Percentiles rank a stretch among this genome's conserved stretches.
Evolutionary conservation across 208 protist species (phyloP).

Genomic region (Leishmania braziliensis): DNA sequence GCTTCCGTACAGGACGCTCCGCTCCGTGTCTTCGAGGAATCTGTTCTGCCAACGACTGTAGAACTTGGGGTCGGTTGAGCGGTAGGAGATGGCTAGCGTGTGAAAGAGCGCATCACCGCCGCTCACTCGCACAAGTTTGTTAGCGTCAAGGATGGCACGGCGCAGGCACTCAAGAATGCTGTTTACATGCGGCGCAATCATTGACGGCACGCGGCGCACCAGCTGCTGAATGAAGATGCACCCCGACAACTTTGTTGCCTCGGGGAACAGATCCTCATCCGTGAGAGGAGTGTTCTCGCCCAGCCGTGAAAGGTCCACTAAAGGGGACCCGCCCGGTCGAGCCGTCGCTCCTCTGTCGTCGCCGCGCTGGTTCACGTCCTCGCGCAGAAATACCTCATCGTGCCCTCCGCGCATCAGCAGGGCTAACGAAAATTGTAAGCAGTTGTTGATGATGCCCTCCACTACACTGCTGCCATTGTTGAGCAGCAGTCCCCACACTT

Average conservation of each 20-base stretch:
- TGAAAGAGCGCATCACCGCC: constrained; percentile 55
- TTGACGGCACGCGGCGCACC: constrained; percentile 64
- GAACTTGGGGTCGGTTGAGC: constrained; percentile 49
- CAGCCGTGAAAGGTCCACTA: constrained; percentile 5
- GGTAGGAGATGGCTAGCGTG: constrained; percentile 65
- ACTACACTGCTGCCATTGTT: constrained; percentile 75
- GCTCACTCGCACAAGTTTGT: constrained; percentile 41
- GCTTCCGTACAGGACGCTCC: constrained; percentile 40
- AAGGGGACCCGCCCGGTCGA: neutral
- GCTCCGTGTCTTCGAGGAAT: constrained; percentile 58
- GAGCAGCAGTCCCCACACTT: constrained; percentile 82
- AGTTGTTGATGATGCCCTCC: constrained; percentile 70
- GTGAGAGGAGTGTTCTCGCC: neutral
- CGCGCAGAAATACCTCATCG: constrained; percentile 41
- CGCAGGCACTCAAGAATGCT: constrained; percentile 69
- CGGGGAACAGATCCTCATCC: constrained; percentile 27
- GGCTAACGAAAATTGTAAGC: constrained; percentile 57
- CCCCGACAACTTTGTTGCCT: constrained; percentile 61
- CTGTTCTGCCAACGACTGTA: constrained; percentile 68
- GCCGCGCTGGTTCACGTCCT: constrained; percentile 5
- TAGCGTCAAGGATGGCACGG: constrained; percentile 47
- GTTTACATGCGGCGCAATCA: constrained; percentile 52
- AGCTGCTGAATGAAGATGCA: constrained; percentile 82
- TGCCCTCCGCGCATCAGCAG: constrained; percentile 46
- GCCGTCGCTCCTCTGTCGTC: neutral